These are phyloP conservation scores for Deuterostichococcus epilithicus DNA, from an alignment of 139 green algal species.

Conservation along the genomic window DNA sequence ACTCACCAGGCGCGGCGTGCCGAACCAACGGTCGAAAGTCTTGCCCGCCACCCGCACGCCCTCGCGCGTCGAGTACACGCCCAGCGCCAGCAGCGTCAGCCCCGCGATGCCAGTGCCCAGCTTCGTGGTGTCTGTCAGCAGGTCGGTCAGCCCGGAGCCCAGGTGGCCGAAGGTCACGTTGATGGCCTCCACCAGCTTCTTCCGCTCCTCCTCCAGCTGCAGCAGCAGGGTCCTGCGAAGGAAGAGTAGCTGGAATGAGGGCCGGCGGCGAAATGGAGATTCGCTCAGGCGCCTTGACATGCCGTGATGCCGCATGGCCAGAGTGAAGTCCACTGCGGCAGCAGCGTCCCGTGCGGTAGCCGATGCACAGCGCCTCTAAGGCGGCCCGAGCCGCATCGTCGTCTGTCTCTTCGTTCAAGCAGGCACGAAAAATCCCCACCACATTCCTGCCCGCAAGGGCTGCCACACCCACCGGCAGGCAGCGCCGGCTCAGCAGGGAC, in stretches of 20 bases:
- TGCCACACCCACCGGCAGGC: too few species aligned
- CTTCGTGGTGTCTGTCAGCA: slow-evolving; percentile 82
- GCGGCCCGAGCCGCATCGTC: too few species aligned
- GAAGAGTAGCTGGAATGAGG: background rate
- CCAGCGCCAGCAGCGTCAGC: slow-evolving; percentile 71
- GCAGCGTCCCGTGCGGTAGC: too few species aligned
- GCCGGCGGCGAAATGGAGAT: too few species aligned
- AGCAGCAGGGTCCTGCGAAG: slow-evolving; percentile 43
- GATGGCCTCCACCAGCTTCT: slow-evolving; percentile 79
- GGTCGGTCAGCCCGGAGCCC: slow-evolving; percentile 47
- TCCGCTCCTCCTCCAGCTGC: slow-evolving; percentile 64
- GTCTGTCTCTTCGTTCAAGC: too few species aligned
- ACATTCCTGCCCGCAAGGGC: too few species aligned
- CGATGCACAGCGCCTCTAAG: too few species aligned
- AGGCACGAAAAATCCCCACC: too few species aligned
- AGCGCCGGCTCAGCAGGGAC: too few species aligned
- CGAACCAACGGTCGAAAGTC: slow-evolving; percentile 76
- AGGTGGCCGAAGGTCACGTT: slow-evolving; percentile 81
- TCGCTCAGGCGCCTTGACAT: too few species aligned
- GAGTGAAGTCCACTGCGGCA: too few species aligned
- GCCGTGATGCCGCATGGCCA: too few species aligned
- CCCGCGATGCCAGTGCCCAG: slow-evolving; percentile 68
- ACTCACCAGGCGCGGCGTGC: slow-evolving; percentile 73
- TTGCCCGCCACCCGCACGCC: slow-evolving; percentile 66
- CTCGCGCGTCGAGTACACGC: slow-evolving; percentile 84